phyloP scores from a whole-genome alignment of 441 rosid genomes.

The Brassica hybrid region DNA sequence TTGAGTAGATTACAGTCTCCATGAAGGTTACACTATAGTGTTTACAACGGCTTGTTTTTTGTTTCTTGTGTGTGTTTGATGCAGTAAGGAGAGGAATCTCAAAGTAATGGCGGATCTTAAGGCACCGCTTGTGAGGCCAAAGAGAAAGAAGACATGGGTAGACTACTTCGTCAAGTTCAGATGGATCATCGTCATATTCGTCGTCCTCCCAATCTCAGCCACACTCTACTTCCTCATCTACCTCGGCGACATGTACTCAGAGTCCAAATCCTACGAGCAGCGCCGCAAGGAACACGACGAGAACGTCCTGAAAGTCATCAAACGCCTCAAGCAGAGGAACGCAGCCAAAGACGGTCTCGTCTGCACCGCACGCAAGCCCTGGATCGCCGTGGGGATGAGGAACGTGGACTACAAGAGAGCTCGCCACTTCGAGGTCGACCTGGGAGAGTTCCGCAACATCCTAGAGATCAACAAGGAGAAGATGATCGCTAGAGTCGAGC shows the following conservation, averaged over 20 bases:
- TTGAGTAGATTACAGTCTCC: neutral
- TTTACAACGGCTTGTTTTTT: neutral
- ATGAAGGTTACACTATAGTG: neutral
- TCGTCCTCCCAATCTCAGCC: constrained; percentile 84
- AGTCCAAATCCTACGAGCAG: constrained; percentile 74
- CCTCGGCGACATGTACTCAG: constrained; percentile 84
- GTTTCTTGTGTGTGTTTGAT: neutral
- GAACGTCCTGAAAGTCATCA: constrained; percentile 75
- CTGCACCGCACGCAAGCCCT: constrained; percentile 95
- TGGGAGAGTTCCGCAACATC: constrained; percentile 71
- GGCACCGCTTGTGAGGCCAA: constrained; percentile 59
- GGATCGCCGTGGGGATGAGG: constrained; percentile 95
- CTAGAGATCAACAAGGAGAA: constrained; percentile 73
- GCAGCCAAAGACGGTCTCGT: constrained; percentile 86
- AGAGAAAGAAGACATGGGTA: too few relatives aligned
- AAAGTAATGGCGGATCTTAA: constrained; percentile 69
- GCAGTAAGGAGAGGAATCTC: constrained; percentile 29
- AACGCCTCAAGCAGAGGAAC: constrained; percentile 78
- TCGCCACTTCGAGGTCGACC: constrained; percentile 86
- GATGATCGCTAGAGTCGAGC: constrained; percentile 88
- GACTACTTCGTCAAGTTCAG: constrained; percentile 80
- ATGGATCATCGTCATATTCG: constrained; percentile 81
- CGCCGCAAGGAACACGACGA: constrained; percentile 89
- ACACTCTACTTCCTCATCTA: constrained; percentile 73
- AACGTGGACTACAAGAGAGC: constrained; percentile 96